phyloP scores from a whole-genome alignment of 1,284 basidiomycete species.

The Agroathelia rolfsii region DNA sequence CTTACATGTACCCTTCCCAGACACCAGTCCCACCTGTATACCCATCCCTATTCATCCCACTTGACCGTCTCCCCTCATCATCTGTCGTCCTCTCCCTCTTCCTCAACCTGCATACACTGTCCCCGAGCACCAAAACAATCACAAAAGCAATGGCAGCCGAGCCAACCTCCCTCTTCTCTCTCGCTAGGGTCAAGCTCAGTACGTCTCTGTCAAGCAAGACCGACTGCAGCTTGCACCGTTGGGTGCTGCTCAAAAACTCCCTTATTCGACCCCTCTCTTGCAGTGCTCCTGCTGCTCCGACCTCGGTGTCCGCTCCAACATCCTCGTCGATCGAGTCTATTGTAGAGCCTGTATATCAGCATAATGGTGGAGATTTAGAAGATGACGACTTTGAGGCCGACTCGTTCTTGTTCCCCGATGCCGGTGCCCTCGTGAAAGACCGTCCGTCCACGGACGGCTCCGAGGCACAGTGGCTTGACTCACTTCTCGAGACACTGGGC shows the following conservation, averaged over 20 bases:
- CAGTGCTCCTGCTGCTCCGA: constrained; percentile 21
- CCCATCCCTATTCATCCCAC: constrained; percentile 6
- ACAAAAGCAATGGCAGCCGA: constrained; percentile 34
- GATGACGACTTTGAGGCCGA: constrained; percentile 37
- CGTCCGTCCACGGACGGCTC: constrained; percentile 31
- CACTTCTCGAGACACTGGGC: constrained; percentile 58
- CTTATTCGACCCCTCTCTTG: constrained; percentile 43
- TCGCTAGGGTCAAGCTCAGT: constrained; percentile 70
- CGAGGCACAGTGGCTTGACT: constrained; percentile 72
- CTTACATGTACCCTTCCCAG: constrained; percentile 9
- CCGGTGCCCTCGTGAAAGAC: constrained; percentile 40
- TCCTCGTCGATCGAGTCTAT: constrained; percentile 22
- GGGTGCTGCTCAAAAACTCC: constrained; percentile 79
- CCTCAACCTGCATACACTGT: constrained; percentile 1
- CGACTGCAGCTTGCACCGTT: constrained; percentile 68
- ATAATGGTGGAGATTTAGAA: constrained; percentile 30
- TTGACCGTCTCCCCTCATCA: constrained; percentile 12
- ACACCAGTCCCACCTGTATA: constrained; percentile 2
- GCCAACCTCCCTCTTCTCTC: constrained; percentile 37
- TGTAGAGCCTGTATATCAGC: constrained; percentile 30
- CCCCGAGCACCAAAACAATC: constrained; percentile 7
- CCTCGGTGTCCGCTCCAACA: constrained; percentile 16
- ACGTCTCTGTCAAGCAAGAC: constrained; percentile 49
- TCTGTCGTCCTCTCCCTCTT: constrained; percentile 14
- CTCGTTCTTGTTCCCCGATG: constrained; percentile 71